Conservation (phyloP, 139 green algal species). For the Chlamydomonas incerta region DNA sequence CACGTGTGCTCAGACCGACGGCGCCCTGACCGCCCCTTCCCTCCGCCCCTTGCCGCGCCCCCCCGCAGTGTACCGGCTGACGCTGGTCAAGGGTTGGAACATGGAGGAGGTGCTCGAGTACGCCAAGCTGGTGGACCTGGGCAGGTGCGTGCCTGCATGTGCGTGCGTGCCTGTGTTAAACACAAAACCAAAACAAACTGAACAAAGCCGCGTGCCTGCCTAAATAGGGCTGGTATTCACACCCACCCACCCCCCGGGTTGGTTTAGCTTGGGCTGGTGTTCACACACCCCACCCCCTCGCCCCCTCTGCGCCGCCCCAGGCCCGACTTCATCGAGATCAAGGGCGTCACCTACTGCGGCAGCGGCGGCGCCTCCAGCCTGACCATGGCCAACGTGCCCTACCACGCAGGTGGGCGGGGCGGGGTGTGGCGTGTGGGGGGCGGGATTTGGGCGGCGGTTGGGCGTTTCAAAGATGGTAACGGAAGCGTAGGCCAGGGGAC, state of each 20-base stretch:
- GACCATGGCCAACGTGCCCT: slow-evolving; percentile 91
- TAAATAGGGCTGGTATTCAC: neutral
- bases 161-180: neutral
- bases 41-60: neutral
- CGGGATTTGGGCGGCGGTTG: too few relatives aligned
- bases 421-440: too few relatives aligned
- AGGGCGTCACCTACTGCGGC: slow-evolving; percentile 88
- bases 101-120: slow-evolving; percentile 80
- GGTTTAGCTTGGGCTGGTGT: neutral
- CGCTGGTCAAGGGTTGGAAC: slow-evolving; percentile 87
- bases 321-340: slow-evolving; percentile 92
- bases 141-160: too few relatives aligned
- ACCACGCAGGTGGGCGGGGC: slow-evolving; percentile 56
- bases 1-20: too few relatives aligned
- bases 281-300: neutral
- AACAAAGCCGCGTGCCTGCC: neutral
- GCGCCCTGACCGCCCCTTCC: neutral
- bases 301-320: slow-evolving; percentile 62
- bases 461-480: too few relatives aligned
- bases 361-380: slow-evolving; percentile 64
- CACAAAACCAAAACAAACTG: neutral
- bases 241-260: neutral
- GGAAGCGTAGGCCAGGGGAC: too few relatives aligned
- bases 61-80: slow-evolving; percentile 63
- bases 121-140: slow-evolving; percentile 57